A percentile compares a stretch with the other conserved stretches of the same genome.
These are phyloP conservation scores for Tolypocladium paradoxum DNA, from an alignment of 2,329 filamentous ascomycete genomes.

Conservation along the genomic window DNA sequence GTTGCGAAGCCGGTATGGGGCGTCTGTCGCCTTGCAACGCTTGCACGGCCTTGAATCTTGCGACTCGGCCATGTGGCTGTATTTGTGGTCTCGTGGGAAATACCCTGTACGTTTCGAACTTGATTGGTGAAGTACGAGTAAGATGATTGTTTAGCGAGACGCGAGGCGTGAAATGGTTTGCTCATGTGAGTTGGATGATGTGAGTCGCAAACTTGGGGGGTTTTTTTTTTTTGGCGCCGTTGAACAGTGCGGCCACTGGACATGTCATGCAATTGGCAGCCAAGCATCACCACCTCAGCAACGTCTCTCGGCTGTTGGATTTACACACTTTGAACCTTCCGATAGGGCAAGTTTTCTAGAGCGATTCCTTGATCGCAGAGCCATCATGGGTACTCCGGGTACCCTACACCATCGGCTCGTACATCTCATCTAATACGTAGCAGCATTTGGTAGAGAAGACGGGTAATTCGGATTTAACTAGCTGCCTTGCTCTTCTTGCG, in stretches of 20 bases:
- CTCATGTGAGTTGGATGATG: neutral
- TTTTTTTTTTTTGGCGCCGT: neutral
- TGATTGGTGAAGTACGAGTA: neutral
- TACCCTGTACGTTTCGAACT: neutral
- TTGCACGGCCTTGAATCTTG: conserved; percentile 12
- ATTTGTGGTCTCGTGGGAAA: neutral
- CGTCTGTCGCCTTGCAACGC: conserved; percentile 19
- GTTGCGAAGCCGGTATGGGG: conserved; percentile 18
- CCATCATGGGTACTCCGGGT: no score
- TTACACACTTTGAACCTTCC: neutral
- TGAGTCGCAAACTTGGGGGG: neutral
- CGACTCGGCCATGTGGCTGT: neutral
- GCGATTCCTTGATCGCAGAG: neutral
- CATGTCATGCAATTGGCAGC: neutral
- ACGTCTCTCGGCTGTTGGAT: neutral
- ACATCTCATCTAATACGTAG: no score
- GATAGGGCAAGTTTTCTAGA: neutral
- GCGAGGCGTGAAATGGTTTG: neutral
- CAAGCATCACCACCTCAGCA: neutral
- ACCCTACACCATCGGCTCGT: no score
- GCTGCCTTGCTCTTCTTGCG: no score
- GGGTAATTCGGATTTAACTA: no score
- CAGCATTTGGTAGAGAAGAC: no score
- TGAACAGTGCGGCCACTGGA: neutral
- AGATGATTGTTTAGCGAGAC: neutral